These are phyloP conservation scores for Bryoglossum gracile DNA, from an alignment of 495 filamentous ascomycete species.

Conservation along the genomic window DNA sequence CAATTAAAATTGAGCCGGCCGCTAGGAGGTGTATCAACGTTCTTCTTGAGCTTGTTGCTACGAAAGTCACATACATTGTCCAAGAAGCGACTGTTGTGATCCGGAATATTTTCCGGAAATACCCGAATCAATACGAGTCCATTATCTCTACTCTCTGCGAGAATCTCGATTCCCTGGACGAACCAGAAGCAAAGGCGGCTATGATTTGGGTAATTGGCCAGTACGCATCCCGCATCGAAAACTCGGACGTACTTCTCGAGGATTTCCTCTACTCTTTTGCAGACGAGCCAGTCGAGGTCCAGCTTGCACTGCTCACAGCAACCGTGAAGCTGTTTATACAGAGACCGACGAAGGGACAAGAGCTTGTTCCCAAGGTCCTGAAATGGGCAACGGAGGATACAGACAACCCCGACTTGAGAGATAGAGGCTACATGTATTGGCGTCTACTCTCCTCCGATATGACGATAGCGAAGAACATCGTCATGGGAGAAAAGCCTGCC, in stretches of 20 bases:
- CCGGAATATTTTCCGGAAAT: conserved; percentile 98
- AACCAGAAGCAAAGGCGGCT: conserved; percentile 98
- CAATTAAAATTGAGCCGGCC: conserved; percentile 97
- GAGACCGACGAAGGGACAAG: conserved; percentile 87
- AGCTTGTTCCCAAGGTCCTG: conserved; percentile 89
- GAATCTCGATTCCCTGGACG: conserved; percentile 93
- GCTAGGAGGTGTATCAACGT: conserved; percentile 86
- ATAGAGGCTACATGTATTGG: conserved; percentile 99
- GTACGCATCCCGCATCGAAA: conserved; percentile 95
- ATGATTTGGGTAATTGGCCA: conserved; percentile 99
- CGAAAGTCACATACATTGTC: conserved; percentile 99
- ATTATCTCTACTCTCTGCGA: conserved; percentile 95
- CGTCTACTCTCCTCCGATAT: conserved; percentile 92
- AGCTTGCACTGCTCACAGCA: conserved; percentile 88
- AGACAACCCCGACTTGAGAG: conserved; percentile 92
- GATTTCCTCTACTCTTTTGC: conserved; percentile 91
- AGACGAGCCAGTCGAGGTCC: conserved; percentile 91
- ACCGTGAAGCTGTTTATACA: conserved; percentile 99
- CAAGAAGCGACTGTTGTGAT: conserved; percentile 99
- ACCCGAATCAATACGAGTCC: conserved; percentile 95
- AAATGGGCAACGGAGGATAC: conserved; percentile 99
- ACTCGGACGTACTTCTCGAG: conserved; percentile 86
- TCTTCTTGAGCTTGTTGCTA: conserved; percentile 85
- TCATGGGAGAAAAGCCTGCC: conserved; percentile 95
- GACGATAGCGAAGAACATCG: conserved; percentile 72